phyloP scores from a whole-genome alignment of 176 grass and related monocot species.

The sorghum (Sorghum bicolor) region Sorghum_bicolor_NCBIv3 NC_012875.2:2080001-2080500 shows the following conservation, averaged over 20 bases:
- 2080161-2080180: conserved; percentile 48
- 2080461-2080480: conserved; percentile 79
- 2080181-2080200: conserved; percentile 57
- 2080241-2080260: conserved; percentile 84
- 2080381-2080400: conserved; percentile 64
- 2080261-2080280: conserved; percentile 65
- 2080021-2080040: background rate
- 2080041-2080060: background rate
- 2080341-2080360: conserved; percentile 73
- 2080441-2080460: conserved; percentile 92
- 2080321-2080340: conserved; percentile 70
- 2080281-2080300: conserved; percentile 70
- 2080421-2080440: conserved; percentile 87
- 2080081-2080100: background rate
- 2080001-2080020: background rate
- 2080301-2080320: conserved; percentile 84
- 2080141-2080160: background rate
- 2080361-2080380: conserved; percentile 50
- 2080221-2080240: conserved; percentile 80
- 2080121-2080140: background rate
- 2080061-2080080: background rate
- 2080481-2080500: conserved; percentile 97
- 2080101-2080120: background rate
- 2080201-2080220: conserved; percentile 60
- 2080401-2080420: conserved; percentile 70